Conservation (phyloP, 495 filamentous ascomycete species). For the Podospora anserina region DNA sequence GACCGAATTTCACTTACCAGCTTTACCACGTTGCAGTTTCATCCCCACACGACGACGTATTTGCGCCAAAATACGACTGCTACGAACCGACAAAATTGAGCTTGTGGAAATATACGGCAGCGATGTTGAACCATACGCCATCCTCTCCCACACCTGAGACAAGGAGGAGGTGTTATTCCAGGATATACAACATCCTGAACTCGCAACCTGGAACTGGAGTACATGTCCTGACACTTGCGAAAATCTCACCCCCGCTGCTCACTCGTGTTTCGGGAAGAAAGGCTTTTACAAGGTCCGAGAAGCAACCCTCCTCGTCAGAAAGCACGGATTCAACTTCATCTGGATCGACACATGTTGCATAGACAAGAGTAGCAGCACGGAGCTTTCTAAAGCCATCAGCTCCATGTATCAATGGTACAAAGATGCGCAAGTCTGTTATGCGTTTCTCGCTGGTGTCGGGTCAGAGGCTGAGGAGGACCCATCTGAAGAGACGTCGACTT, state of each 20-base stretch:
- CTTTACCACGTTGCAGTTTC: not conserved
- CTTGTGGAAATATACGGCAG: not conserved
- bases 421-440: not conserved
- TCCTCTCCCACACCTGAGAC: not conserved
- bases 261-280: not conserved
- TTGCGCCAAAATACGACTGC: not conserved
- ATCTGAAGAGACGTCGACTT: too few species aligned
- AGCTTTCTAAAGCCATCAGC: not conserved
- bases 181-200: not conserved
- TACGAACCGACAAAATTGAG: not conserved
- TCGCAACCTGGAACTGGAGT: not conserved
- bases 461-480: too few species aligned
- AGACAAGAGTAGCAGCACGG: not conserved
- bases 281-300: not conserved
- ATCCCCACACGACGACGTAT: not conserved
- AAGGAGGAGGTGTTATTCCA: constrained; percentile 1
- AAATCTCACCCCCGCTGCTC: not conserved
- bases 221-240: not conserved
- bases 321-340: not conserved
- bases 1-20: not conserved
- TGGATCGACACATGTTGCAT: constrained; percentile 1
- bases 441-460: not conserved
- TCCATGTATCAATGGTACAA: not conserved
- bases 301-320: not conserved
- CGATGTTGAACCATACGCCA: not conserved